Evolutionary conservation across 1,284 basidiomycete genomes (phyloP), one percentile per base, ranked within the genome.

Genomic region (Boletus smithii): DNA sequence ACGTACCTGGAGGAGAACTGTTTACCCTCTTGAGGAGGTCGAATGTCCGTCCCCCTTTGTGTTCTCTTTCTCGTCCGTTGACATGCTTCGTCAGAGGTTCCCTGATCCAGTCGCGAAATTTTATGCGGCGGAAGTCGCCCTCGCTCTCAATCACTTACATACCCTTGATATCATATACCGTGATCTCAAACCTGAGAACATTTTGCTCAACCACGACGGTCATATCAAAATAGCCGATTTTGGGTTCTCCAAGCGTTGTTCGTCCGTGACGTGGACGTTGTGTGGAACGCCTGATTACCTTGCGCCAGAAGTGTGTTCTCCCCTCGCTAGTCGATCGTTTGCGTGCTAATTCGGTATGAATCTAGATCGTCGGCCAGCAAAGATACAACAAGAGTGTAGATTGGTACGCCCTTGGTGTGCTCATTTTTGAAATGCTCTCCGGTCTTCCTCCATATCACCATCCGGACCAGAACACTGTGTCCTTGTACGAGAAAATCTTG

Each of bases 151-250:
- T 65, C 90, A 97, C 69, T 75, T 99, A 3, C 95, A 99, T 62
- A 79, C 78, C 3, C 79, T 90, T 41, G 84, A 95, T 61, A 95
- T 99, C 69, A 90, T 99, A 58, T 99, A 99, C 70, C 91, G 95
- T 18, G 95, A 99, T 69, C 80, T 98, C 35, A 99, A 99, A 69
- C 95, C 95, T 0, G 95, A 99, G 66, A 99, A 99, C 66, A 90
- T 99, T 51, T 78, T 99, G 18, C 80, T 99, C 39, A 90, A 88
- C 50, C 80, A 86, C 4, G 95, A 98, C 64, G 95, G 95, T 0
- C 95, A 99, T 67, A 92, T 99, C 69, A 98, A 97, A 70, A 88
- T 99, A 42, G 95, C 95, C 18, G 97, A 99, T 66, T 99, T 99
- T 63, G 95, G 95, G 8, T 99, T 99, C 60, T 95, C 95, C 7